Conservation (phyloP, 495 filamentous ascomycete genomes). For the Trichoderma erinaceum region DNA sequence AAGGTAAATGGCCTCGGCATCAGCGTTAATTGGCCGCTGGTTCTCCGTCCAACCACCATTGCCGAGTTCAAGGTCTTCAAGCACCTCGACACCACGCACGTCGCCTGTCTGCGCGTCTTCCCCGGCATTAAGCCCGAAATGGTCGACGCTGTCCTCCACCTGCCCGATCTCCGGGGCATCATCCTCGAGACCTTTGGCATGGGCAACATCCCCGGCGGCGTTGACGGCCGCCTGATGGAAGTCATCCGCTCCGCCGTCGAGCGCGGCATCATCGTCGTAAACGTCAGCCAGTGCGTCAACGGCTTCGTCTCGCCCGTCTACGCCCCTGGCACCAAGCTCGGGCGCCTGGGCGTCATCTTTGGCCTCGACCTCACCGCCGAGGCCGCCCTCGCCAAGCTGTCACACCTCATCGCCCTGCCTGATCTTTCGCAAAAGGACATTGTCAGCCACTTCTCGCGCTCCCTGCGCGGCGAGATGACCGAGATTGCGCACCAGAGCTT, state of each 20-base stretch:
- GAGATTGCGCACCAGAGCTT: slow-evolving; percentile 59
- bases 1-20: slow-evolving; percentile 73
- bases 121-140: slow-evolving; percentile 93
- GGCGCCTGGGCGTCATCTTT: slow-evolving; percentile 84
- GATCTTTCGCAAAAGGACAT: slow-evolving; percentile 57
- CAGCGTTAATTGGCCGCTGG: slow-evolving; percentile 75
- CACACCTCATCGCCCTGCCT: slow-evolving; percentile 72
- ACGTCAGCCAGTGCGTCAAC: slow-evolving; percentile 85
- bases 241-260: slow-evolving; percentile 72
- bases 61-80: slow-evolving; percentile 70
- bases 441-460: slow-evolving; percentile 62
- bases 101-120: slow-evolving; percentile 90
- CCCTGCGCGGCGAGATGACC: slow-evolving; percentile 81
- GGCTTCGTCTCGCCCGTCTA: slow-evolving; percentile 89
- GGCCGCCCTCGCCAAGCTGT: slow-evolving; percentile 88
- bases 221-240: slow-evolving; percentile 75
- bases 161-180: slow-evolving; percentile 74
- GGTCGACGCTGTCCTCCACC: slow-evolving; percentile 77
- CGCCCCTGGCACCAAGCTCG: slow-evolving; percentile 81
- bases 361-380: slow-evolving; percentile 92
- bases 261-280: slow-evolving; percentile 82
- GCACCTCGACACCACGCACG: slow-evolving; percentile 77
- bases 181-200: slow-evolving; percentile 94
- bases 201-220: slow-evolving; percentile 83
- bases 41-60: slow-evolving; percentile 67